phyloP scores from a whole-genome alignment of 2,329 filamentous ascomycete genomes.

The Ceratocystiopsis sp. region DNA sequence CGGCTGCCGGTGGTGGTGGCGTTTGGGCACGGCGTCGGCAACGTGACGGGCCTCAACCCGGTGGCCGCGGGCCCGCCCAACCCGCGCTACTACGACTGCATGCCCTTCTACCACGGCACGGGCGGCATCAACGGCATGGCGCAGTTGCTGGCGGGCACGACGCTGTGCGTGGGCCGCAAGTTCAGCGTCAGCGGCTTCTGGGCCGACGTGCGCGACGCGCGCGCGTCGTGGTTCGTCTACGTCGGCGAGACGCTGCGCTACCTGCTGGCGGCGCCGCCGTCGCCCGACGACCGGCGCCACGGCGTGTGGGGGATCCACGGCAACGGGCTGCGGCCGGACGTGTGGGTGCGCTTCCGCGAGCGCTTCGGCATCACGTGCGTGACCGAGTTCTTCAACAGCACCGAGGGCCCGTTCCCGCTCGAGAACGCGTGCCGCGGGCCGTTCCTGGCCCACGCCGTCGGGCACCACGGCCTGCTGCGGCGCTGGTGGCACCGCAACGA shows the following conservation, averaged over 20 bases:
- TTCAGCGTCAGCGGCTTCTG: constrained; percentile 59
- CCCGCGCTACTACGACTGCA: constrained; percentile 52
- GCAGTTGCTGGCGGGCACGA: constrained; percentile 34
- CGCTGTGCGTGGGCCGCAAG: constrained; percentile 44
- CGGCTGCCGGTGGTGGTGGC: constrained; percentile 34
- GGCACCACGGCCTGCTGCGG: constrained; percentile 50
- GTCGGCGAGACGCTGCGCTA: constrained; percentile 66
- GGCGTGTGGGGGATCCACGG: constrained; percentile 42
- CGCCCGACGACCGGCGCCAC: constrained; percentile 41
- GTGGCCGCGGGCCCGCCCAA: constrained; percentile 12
- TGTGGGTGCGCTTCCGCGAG: constrained; percentile 48
- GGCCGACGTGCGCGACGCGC: constrained; percentile 49
- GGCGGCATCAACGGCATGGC: constrained; percentile 42
- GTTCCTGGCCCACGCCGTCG: constrained; percentile 46
- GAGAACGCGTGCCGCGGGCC: constrained; percentile 43
- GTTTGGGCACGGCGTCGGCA: constrained; percentile 13
- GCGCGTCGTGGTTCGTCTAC: constrained; percentile 56
- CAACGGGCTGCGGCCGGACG: constrained; percentile 51
- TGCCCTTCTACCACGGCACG: constrained; percentile 64
- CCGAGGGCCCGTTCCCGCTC: constrained; percentile 50
- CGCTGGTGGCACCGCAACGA: constrained; percentile 34
- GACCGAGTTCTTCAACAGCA: constrained; percentile 62
- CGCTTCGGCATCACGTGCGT: constrained; percentile 47
- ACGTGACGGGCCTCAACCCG: constrained; percentile 13
- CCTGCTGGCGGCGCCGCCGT: constrained; percentile 48